A percentile compares a stretch with the other conserved stretches of the same genome.
Conservation (phyloP, 1,284 basidiomycete species). For the Ganoderma lingzhi region DNA sequence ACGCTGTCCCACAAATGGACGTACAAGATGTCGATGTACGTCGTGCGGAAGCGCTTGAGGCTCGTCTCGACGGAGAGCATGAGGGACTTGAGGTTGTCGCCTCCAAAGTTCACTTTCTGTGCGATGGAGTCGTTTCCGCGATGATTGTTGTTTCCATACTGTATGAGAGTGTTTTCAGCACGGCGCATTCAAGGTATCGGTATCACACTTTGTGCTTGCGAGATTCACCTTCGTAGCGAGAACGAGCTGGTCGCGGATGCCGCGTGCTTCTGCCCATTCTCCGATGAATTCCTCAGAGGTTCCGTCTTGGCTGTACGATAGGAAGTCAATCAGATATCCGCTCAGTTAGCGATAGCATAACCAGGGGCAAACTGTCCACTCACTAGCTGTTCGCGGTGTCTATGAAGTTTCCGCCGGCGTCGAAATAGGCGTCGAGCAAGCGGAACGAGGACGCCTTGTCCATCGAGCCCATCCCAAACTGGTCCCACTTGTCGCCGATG, state of each 20-base stretch:
- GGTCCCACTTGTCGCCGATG: slow-evolving; percentile 55
- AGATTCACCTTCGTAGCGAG: slow-evolving; percentile 51
- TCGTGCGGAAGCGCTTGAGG: slow-evolving; percentile 63
- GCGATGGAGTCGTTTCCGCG: slow-evolving; percentile 33
- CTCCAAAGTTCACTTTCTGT: slow-evolving; percentile 51
- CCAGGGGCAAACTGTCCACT: too few species aligned
- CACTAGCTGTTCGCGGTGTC: slow-evolving; percentile 42
- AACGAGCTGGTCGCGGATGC: slow-evolving; percentile 52
- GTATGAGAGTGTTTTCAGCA: background rate
- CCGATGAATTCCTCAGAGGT: slow-evolving; percentile 47
- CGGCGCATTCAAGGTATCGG: background rate
- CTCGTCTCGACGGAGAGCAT: slow-evolving; percentile 51
- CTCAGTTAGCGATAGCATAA: too few species aligned
- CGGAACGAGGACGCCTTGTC: slow-evolving; percentile 42
- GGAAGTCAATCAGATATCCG: background rate
- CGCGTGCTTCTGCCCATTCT: slow-evolving; percentile 51
- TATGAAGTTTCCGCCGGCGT: slow-evolving; percentile 45
- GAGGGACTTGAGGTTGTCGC: slow-evolving; percentile 56
- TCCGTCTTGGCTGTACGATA: slow-evolving; percentile 37
- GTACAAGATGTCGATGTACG: slow-evolving; percentile 58
- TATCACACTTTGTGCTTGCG: background rate
- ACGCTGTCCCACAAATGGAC: slow-evolving; percentile 52
- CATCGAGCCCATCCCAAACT: slow-evolving; percentile 49
- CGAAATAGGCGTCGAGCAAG: slow-evolving; percentile 44
- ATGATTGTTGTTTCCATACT: slow-evolving; percentile 45